phyloP scores from a whole-genome alignment of 768 basidiomycete genomes.

The Imleria badia region DNA sequence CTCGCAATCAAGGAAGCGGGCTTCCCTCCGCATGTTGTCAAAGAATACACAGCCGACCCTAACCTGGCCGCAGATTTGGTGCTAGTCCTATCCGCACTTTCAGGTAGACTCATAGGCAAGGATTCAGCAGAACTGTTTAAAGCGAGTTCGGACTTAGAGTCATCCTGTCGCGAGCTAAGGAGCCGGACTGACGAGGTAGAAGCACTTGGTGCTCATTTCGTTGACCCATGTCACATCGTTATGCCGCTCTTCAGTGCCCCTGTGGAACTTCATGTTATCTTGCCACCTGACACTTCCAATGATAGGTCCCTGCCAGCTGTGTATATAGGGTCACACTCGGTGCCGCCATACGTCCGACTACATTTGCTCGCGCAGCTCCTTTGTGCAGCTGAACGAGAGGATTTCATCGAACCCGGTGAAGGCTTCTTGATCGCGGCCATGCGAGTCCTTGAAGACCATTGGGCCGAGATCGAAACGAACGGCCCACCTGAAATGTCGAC shows the following conservation, averaged over 20 bases:
- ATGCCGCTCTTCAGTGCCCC: constrained; percentile 66
- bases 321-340: constrained; percentile 66
- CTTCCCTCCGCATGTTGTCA: constrained; percentile 72
- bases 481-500: constrained; percentile 75
- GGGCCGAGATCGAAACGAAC: constrained; percentile 62
- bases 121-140: constrained; percentile 31
- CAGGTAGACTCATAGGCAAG: constrained; percentile 53
- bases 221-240: constrained; percentile 47
- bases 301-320: constrained; percentile 59
- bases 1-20: constrained; percentile 82
- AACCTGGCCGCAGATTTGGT: constrained; percentile 49
- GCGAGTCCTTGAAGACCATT: constrained; percentile 68
- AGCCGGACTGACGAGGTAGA: constrained; percentile 42
- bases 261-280: constrained; percentile 64
- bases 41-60: constrained; percentile 44
- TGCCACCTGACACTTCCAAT: constrained; percentile 40
- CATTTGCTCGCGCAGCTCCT: constrained; percentile 74
- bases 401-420: constrained; percentile 63
- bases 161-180: constrained; percentile 13
- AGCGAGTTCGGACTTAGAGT: constrained; percentile 29
- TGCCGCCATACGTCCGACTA: constrained; percentile 80
- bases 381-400: constrained; percentile 48
- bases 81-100: constrained; percentile 53
- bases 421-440: constrained; percentile 72
- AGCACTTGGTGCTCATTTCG: constrained; percentile 55